A percentile compares a stretch with the other conserved stretches of the same genome.
Conservation (phyloP, 768 basidiomycete genomes). For the Omphalotus guepiniiformis region DNA sequence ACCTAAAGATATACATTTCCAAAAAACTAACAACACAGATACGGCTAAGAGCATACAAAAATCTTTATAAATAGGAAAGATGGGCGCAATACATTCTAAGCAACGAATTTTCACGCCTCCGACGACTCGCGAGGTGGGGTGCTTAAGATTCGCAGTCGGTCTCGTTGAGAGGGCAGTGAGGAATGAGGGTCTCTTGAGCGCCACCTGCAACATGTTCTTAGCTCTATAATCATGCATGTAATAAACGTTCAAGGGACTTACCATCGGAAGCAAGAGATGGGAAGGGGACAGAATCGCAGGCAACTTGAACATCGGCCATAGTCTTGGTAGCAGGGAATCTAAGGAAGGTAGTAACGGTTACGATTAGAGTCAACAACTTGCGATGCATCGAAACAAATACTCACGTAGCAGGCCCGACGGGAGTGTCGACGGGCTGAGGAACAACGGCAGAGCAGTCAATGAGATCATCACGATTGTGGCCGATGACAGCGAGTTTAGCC, state of each 20-base stretch:
- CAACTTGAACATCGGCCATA: conserved; percentile 1
- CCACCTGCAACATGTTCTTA: background rate
- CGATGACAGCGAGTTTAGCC: conserved; percentile 16
- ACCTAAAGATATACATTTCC: too few species aligned
- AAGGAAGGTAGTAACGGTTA: too few species aligned
- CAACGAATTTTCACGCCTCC: too few species aligned
- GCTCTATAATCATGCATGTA: background rate
- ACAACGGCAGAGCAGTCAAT: conserved; percentile 19
- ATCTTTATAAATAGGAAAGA: too few species aligned
- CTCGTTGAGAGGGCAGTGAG: conserved; percentile 1
- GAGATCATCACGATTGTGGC: conserved; percentile 12
- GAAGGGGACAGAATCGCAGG: conserved; percentile 6
- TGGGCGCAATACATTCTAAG: too few species aligned
- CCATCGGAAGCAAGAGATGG: conserved; percentile 2
- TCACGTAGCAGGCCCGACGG: conserved; percentile 1
- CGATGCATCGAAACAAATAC: background rate
- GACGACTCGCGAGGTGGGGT: too few species aligned
- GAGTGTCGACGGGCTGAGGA: conserved; percentile 18
- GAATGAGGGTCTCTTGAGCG: background rate
- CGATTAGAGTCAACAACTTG: too few species aligned
- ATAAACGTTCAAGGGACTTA: background rate
- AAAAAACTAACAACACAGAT: too few species aligned
- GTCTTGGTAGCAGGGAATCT: conserved; percentile 5
- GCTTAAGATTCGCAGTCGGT: too few species aligned
- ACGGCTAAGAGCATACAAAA: too few species aligned